phyloP scores from a whole-genome alignment of 2,329 filamentous ascomycete genomes.

The Trichoderma hamatum region DNA sequence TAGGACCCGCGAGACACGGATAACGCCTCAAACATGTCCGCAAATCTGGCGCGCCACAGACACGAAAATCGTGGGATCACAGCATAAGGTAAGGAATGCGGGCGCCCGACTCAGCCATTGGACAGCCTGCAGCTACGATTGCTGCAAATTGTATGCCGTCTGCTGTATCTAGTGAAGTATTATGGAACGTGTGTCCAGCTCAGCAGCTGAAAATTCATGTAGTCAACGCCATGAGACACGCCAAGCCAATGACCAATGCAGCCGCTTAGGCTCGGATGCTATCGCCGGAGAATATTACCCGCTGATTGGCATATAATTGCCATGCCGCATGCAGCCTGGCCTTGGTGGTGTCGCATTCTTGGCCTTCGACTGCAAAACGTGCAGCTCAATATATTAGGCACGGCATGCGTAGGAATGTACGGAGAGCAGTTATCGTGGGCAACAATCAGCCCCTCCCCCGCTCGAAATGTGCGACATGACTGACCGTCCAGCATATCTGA shows the following conservation, averaged over 20 bases:
- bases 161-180: not conserved
- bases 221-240: not conserved
- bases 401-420: not conserved
- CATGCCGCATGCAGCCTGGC: not conserved
- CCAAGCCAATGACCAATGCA: constrained; percentile 8
- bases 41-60: not conserved
- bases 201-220: constrained; percentile 2
- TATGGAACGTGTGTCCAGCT: not conserved
- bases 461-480: not conserved
- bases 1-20: not conserved
- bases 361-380: not conserved
- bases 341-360: not conserved
- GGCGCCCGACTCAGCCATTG: not conserved
- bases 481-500: not conserved
- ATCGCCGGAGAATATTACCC: not conserved
- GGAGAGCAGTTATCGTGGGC: not conserved
- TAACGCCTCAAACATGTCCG: not conserved
- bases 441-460: not conserved
- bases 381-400: not conserved
- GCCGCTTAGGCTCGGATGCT: not conserved
- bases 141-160: not conserved
- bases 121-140: not conserved
- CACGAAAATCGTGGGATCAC: not conserved
- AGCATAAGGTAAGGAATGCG: not conserved
- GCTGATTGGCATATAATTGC: not conserved